Evolutionary conservation across 2,329 filamentous ascomycete species (phyloP), one percentile per base, ranked within the genome.

Genomic region (Colletotrichum zoysiae): DNA sequence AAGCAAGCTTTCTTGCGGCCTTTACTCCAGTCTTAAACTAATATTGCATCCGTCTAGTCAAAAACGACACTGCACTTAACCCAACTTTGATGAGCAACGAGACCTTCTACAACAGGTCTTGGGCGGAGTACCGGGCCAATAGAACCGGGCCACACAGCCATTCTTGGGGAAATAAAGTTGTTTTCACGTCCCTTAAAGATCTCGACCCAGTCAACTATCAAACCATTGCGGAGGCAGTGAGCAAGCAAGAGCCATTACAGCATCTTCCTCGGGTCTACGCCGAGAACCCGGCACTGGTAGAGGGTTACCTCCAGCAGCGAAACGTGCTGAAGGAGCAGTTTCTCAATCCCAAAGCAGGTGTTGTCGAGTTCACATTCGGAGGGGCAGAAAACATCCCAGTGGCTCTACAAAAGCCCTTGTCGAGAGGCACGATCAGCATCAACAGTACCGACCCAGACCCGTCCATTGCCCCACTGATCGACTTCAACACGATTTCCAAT

Each of bases 61-160:
- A 61, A 35, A 74, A 75, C 26, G 59, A 74, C 50, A 74, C 72
- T 0, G 20, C 65, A 0, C 26, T 74, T 1, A 76, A 74, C 23
- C 68, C 75, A 1, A 70, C 63, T 20, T 55, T 65, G 3, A 75
- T 80, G 55, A 75, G 74, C 18, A 73, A 77, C 58, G 64, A 75
- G 2, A 69, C 63, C 16, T 78, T 74, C 66, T 76, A 76, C 50
- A 73, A 73, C 20, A 70, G 64, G 6, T 75, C 77, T 0, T 76
- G 75, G 74, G 71, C 73, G 12, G 73, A 77, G 50, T 77, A 78
- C 26, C 20, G 55, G 2, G 56, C 50, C 20, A 74, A 77, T 23
- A 75, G 73, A 51, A 78, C 76, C 0, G 77, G 76, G 0, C 76
- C 77, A 14, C 75, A 77, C n/a, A 75, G 76, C 0, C 72, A 76